Evolutionary conservation across 805 yeast genomes (phyloP), one percentile per base, ranked within the genome.

Genomic region (Ogataea zsoltii): DNA sequence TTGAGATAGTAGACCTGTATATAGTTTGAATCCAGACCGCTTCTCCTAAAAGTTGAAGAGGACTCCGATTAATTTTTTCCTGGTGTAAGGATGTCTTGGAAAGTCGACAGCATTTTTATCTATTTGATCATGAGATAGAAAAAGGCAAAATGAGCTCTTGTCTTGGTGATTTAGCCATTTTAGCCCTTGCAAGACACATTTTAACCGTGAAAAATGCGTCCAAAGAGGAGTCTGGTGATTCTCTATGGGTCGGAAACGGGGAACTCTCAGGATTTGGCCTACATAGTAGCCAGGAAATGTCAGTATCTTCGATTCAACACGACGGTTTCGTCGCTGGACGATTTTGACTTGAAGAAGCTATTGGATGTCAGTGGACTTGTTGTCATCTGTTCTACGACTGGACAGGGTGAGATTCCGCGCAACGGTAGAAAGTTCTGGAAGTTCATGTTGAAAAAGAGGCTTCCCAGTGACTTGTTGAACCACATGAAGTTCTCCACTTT

Each of bases 171-270:
- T 25, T 38, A 35, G 14, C 23, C 13, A 7, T 38, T 7, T n/a
- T 4, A 3, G 12, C 14, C 11, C 1, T n/a, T 19, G 13, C 5
- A 3, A n/a, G 14, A 28, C 15, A 15, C 18, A n/a, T 6, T 11
- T 9, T 21, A 6, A 9, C 25, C 7, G 25, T 16, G 13, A 7
- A 51, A 51, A 57, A 51, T 48, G 38, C 57, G 65, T 42, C 57
- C 41, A 10, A 45, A 49, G 39, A 45, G 59, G 37, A 44, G 35
- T 64, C 28, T 86, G 10, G 79, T 81, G 15, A 78, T 94, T 5
- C 68, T 94, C 0, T 91, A 85, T 64, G 97, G 97, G 0, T 83
- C 96, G 1, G 98, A 91, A 60, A 88, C 97, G 0, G 98, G 97
- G 0, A 91, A 87, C 58, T 77, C 96, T 1, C 87, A 85, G 57